Percentiles rank a stretch among this genome's conserved stretches.
These are phyloP conservation scores for Apiospora malaysiana DNA, from an alignment of 2,329 filamentous ascomycete species.

Conservation along the genomic window DNA sequence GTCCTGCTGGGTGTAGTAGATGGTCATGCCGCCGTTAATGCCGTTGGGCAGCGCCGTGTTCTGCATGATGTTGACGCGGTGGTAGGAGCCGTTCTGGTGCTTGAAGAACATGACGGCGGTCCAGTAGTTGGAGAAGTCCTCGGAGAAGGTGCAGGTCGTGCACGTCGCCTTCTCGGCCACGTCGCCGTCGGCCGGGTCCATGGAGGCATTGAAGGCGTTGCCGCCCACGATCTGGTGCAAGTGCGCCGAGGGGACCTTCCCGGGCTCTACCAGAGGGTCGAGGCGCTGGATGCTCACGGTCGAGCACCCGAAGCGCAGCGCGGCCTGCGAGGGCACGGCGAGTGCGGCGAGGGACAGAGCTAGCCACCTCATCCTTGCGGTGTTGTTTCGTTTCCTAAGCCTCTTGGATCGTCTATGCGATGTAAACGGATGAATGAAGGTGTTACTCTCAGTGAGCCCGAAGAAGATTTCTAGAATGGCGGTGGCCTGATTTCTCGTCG, in stretches of 20 bases:
- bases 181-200: constrained; percentile 35
- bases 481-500: constrained; percentile 11
- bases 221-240: constrained; percentile 41
- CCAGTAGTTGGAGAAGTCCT: constrained; percentile 41
- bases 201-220: constrained; percentile 40
- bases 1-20: constrained; percentile 41
- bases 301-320: constrained; percentile 39
- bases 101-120: constrained; percentile 40
- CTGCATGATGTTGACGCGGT: constrained; percentile 39
- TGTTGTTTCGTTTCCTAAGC: not conserved
- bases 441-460: not conserved
- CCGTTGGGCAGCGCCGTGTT: constrained; percentile 36
- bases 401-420: not conserved
- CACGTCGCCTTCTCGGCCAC: constrained; percentile 34
- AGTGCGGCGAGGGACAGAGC: constrained; percentile 30
- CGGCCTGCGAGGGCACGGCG: constrained; percentile 37
- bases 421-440: not conserved
- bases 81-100: constrained; percentile 39
- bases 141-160: constrained; percentile 39
- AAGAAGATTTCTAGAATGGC: not conserved
- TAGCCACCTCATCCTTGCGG: constrained; percentile 36
- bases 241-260: constrained; percentile 35
- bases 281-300: constrained; percentile 38
- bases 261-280: constrained; percentile 39
- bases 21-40: constrained; percentile 40